Evolutionary conservation across 768 basidiomycete species (phyloP), one percentile per base, ranked within the genome.

Genomic region (Naematelia encephala): DNA sequence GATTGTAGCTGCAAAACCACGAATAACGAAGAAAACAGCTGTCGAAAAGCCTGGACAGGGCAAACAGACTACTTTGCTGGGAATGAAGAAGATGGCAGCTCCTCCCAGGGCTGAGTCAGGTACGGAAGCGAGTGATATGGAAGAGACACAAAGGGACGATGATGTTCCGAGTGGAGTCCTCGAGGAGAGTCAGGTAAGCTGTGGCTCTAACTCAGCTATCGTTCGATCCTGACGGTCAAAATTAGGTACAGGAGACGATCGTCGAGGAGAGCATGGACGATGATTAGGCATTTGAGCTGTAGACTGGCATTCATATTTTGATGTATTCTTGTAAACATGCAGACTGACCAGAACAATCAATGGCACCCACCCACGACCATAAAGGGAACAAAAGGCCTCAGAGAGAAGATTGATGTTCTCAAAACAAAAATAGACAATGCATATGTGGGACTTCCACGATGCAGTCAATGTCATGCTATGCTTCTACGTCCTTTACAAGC

Each of bases 21-120:
- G 44, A 5, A 13, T 21, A 29, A n/a, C n/a, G n/a, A n/a, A n/a
- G n/a, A 42, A 42, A 11, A n/a, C 3, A 39, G 26, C 43, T 34
- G 51, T 10, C 5, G 55, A 52, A 44, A 42, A 26, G 12, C 23
- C 13, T 19, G 27, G 44, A 16, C 5, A 27, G 26, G 67, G 70
- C 5, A 73, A 73, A 57, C 71, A 73, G 46, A 68, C 66, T 8
- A 73, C 71, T 1, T 44, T 73, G 4, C 56, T 68, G 22, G 66
- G 63, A 12, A 45, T 67, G 51, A 67, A 65, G 55, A 60, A 59
- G 51, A 43, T 60, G 21, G 43, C 51, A 3, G 49, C 57, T 22
- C 49, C 43, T 14, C 59, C 34, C 34, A 39, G 34, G 8, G 30
- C 22, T 19, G 26, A 39, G 8, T 51, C 34, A 8, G 8, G 34